phyloP scores from a whole-genome alignment of 2,329 filamentous ascomycete genomes.

The Sphaerulina vaccinii region DNA sequence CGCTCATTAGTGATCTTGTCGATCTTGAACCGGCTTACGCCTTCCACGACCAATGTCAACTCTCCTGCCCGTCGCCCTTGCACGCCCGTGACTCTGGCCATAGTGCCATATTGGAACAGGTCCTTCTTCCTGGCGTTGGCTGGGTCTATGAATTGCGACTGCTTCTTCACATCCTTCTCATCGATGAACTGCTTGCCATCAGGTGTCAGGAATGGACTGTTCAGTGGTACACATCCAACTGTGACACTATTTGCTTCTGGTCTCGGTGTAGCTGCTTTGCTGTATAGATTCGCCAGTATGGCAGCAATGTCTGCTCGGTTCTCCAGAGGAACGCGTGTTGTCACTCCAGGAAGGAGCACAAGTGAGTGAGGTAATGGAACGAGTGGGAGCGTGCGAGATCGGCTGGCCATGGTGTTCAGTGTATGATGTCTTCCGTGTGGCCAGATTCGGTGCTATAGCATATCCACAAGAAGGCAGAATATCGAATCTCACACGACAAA shows the following conservation, averaged over 20 bases:
- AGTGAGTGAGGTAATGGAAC: slow-evolving; percentile 78
- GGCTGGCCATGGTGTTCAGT: slow-evolving; percentile 5
- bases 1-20: slow-evolving; percentile 73
- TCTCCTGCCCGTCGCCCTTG: slow-evolving; percentile 54
- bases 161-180: slow-evolving; percentile 52
- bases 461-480: background rate
- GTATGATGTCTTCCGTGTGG: background rate
- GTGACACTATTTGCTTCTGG: slow-evolving; percentile 67
- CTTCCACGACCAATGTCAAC: slow-evolving; percentile 83
- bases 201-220: slow-evolving; percentile 68
- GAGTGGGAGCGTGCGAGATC: slow-evolving; percentile 58
- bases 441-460: background rate
- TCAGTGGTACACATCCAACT: slow-evolving; percentile 84
- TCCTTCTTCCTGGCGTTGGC: slow-evolving; percentile 54
- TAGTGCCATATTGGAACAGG: slow-evolving; percentile 78
- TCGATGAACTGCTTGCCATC: slow-evolving; percentile 76
- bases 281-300: slow-evolving; percentile 81
- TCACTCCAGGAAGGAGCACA: slow-evolving; percentile 81
- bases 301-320: slow-evolving; percentile 85
- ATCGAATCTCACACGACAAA: background rate
- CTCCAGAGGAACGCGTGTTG: slow-evolving; percentile 79
- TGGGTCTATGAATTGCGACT: slow-evolving; percentile 57
- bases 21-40: slow-evolving; percentile 72
- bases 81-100: slow-evolving; percentile 54
- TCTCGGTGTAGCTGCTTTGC: slow-evolving; percentile 65